Evolutionary conservation across 1,284 basidiomycete species (phyloP).

Genomic region (Xerocomus amazonicus): DNA sequence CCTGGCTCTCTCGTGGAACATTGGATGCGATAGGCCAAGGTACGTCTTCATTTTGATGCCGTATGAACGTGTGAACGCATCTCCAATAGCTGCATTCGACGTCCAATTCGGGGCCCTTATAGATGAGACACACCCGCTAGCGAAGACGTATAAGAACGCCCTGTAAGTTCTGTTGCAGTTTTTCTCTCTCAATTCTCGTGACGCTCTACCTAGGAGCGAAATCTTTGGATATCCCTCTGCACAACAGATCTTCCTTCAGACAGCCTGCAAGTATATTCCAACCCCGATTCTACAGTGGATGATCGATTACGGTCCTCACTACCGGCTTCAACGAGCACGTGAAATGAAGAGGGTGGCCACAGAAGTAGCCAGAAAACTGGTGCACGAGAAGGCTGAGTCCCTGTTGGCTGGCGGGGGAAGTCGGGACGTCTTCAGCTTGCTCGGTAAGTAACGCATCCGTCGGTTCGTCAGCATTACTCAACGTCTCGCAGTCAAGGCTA

Average conservation of each 20-base stretch:
- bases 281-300: conserved; percentile 36
- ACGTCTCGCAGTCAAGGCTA: conserved; percentile 45
- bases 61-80: background rate
- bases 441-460: conserved; percentile 31
- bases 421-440: conserved; percentile 42
- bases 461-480: background rate
- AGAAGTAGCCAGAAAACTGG: conserved; percentile 38
- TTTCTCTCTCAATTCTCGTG: background rate
- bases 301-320: conserved; percentile 34
- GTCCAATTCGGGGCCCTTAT: conserved; percentile 37
- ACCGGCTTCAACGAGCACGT: conserved; percentile 36
- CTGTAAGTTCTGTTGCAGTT: conserved; percentile 26
- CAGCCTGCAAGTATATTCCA: conserved; percentile 21
- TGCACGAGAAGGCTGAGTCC: conserved; percentile 40
- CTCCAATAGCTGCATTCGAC: conserved; percentile 40
- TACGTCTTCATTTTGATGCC: conserved; percentile 16
- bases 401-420: conserved; percentile 29
- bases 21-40: conserved; percentile 48
- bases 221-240: conserved; percentile 25
- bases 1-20: conserved; percentile 40
- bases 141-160: conserved; percentile 32
- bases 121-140: conserved; percentile 37
- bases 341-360: conserved; percentile 26
- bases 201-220: conserved; percentile 13
- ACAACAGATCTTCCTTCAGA: conserved; percentile 21